These are phyloP conservation scores for Acer campestre DNA, from an alignment of 345 rosid species.

Conservation along the genomic window DNA sequence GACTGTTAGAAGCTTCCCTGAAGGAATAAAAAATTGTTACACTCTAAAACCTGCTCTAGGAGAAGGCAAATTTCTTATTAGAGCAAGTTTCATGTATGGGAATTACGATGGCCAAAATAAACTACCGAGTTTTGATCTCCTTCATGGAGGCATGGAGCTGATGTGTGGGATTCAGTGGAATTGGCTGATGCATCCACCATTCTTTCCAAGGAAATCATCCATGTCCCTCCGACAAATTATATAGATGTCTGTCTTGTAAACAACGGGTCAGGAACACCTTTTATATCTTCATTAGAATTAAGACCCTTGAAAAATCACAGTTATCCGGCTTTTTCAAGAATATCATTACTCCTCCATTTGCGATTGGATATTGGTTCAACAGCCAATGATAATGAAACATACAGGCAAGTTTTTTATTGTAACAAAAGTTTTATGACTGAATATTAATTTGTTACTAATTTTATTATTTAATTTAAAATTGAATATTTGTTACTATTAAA, in stretches of 20 bases:
- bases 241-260: slow-evolving; percentile 12
- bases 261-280: slow-evolving; percentile 13
- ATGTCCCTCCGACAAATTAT: background rate
- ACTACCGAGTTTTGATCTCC: slow-evolving; percentile 13
- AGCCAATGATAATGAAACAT: background rate
- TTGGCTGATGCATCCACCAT: background rate
- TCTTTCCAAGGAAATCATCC: slow-evolving; percentile 11
- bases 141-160: background rate
- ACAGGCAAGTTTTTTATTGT: background rate
- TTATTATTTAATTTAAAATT: too few relatives aligned
- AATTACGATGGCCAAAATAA: slow-evolving; percentile 17
- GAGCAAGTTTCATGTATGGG: slow-evolving; percentile 29
- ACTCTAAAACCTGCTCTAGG: background rate
- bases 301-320: slow-evolving; percentile 15
- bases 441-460: too few relatives aligned
- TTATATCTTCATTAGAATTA: slow-evolving; percentile 22
- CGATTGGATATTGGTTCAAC: slow-evolving; percentile 11
- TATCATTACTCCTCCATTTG: background rate
- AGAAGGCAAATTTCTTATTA: slow-evolving; percentile 3
- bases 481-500: too few relatives aligned
- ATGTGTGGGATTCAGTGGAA: slow-evolving; percentile 10
- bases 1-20: slow-evolving; percentile 28
- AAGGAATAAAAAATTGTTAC: slow-evolving; percentile 30
- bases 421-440: too few relatives aligned
- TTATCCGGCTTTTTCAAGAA: slow-evolving; percentile 1